These are phyloP conservation scores for Spinellus fusiger DNA, from an alignment of 192 early-diverging fungal genomes.

Conservation along the genomic window DNA sequence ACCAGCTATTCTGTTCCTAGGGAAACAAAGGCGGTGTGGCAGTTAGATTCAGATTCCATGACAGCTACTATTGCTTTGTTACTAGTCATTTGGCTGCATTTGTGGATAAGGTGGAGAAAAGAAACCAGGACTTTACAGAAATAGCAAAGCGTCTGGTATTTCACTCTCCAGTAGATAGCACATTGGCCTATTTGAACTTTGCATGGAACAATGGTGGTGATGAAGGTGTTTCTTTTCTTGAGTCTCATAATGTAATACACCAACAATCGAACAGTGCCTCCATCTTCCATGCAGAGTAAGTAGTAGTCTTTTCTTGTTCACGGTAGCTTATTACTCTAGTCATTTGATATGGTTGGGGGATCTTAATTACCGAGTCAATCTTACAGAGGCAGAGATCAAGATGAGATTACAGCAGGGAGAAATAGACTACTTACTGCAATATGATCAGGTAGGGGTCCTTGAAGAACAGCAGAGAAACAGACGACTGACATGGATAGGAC, in stretches of 20 bases:
- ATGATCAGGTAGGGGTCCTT: constrained; percentile 64
- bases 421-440: constrained; percentile 56
- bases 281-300: constrained; percentile 68
- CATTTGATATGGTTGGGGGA: constrained; percentile 92
- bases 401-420: constrained; percentile 47
- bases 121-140: constrained; percentile 89
- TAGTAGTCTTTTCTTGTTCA: not conserved
- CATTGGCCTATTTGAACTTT: constrained; percentile 14
- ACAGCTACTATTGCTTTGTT: constrained; percentile 84
- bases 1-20: constrained; percentile 24
- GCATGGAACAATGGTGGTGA: constrained; percentile 29
- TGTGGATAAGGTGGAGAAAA: constrained; percentile 60
- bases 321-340: constrained; percentile 22
- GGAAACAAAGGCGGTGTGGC: constrained; percentile 96
- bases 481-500: not conserved
- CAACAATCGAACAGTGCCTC: constrained; percentile 26
- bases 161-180: constrained; percentile 12
- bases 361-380: constrained; percentile 84
- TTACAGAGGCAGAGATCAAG: constrained; percentile 60
- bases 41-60: constrained; percentile 67
- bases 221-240: constrained; percentile 25
- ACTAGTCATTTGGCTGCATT: constrained; percentile 90
- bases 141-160: constrained; percentile 71
- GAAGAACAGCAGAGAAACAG: no score
- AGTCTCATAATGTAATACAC: not conserved